Conservation (phyloP, 1,284 basidiomycete species). For the Naganishia albida region DNA sequence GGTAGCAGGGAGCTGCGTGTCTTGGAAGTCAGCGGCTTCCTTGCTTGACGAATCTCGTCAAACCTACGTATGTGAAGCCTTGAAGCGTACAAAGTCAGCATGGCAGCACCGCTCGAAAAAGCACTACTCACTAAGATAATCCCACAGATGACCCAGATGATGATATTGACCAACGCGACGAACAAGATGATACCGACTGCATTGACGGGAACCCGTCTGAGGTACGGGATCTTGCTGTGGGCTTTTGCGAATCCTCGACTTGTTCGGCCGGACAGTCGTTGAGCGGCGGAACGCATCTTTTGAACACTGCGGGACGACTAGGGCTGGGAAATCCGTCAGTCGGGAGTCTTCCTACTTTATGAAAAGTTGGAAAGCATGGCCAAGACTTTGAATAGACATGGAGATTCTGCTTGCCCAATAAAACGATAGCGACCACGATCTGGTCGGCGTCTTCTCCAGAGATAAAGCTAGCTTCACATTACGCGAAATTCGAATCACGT, state of each 20-base stretch:
- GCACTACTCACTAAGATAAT: conserved; percentile 13
- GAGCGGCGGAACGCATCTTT: conserved; percentile 1
- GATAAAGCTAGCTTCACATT: conserved; percentile 2
- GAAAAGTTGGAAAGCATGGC: background rate
- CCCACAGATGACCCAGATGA: conserved; percentile 25
- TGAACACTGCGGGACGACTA: background rate
- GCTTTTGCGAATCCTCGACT: conserved; percentile 1
- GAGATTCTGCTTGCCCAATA: background rate
- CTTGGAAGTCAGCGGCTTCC: background rate
- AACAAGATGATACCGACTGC: conserved; percentile 30
- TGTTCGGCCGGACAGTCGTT: conserved; percentile 2
- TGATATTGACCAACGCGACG: conserved; percentile 21
- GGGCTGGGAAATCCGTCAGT: background rate
- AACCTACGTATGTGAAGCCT: conserved; percentile 25
- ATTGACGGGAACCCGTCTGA: conserved; percentile 26
- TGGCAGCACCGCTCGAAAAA: background rate
- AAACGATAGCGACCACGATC: background rate
- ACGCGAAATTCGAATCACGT: conserved; percentile 1
- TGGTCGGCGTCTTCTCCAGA: conserved; percentile 8
- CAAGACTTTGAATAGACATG: background rate
- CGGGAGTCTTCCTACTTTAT: background rate
- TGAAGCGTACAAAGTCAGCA: background rate
- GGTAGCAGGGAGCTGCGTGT: conserved; percentile 18
- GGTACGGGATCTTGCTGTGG: conserved; percentile 20
- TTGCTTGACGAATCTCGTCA: background rate